phyloP scores from a whole-genome alignment of 2,329 filamentous ascomycete genomes.

The Phoma sp. region DNA sequence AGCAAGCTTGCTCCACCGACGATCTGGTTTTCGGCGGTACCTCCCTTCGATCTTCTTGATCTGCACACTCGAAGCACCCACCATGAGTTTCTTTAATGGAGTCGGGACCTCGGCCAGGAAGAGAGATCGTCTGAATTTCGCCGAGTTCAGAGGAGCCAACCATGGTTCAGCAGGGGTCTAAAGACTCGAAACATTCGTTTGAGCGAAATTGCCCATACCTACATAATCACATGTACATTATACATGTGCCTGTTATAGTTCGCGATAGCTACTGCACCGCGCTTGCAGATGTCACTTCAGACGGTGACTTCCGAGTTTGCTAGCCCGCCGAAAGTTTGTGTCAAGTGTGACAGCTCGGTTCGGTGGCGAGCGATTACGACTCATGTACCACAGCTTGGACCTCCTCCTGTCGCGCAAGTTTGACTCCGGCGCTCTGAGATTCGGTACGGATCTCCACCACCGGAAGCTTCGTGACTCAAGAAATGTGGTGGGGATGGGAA shows the following conservation, averaged over 20 bases:
- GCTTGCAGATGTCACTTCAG: background rate
- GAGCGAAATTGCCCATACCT: background rate
- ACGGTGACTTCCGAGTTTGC: background rate
- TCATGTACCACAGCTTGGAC: background rate
- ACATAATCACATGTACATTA: background rate
- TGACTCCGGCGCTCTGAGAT: background rate
- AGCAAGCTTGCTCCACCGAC: background rate
- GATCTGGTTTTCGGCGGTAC: background rate
- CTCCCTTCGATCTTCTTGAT: conserved; percentile 9
- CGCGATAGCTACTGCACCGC: background rate
- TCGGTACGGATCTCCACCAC: background rate
- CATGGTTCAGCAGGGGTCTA: background rate
- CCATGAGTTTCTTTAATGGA: conserved; percentile 7
- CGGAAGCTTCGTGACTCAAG: conserved; percentile 2
- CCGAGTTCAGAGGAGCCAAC: background rate
- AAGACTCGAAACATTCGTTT: no score
- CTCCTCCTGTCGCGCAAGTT: background rate
- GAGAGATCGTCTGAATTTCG: conserved; percentile 2
- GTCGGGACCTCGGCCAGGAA: background rate
- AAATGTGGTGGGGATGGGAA: background rate
- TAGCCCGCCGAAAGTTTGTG: conserved; percentile 3
- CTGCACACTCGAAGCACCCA: conserved; percentile 10
- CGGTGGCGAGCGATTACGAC: background rate
- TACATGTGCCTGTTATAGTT: no score
- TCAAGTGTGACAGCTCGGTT: conserved; percentile 9